Evolutionary conservation across 2,329 filamentous ascomycete species (phyloP).

Genomic region (Xylariaceae sp.): DNA sequence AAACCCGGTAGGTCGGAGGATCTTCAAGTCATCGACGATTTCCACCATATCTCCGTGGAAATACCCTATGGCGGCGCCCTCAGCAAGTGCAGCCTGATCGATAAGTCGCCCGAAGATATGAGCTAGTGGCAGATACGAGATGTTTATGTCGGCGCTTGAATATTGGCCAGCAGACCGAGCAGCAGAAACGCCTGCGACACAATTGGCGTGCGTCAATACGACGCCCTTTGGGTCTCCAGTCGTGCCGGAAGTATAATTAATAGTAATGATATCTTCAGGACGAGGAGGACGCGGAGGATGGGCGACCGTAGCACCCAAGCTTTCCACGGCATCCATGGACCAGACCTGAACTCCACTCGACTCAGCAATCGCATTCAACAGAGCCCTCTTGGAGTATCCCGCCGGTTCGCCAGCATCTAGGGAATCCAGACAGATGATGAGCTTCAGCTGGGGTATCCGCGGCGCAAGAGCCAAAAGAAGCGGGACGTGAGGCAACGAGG

Average conservation of each 20-base stretch:
- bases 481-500: slow-evolving; percentile 76
- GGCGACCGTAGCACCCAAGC: slow-evolving; percentile 67
- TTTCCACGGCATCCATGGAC: slow-evolving; percentile 76
- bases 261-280: slow-evolving; percentile 75
- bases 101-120: slow-evolving; percentile 88
- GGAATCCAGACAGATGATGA: slow-evolving; percentile 83
- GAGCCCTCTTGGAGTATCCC: slow-evolving; percentile 71
- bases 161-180: slow-evolving; percentile 54
- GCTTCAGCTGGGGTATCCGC: slow-evolving; percentile 73
- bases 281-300: slow-evolving; percentile 66
- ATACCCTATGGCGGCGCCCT: slow-evolving; percentile 75
- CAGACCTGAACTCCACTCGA: slow-evolving; percentile 74
- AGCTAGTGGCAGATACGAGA: slow-evolving; percentile 88
- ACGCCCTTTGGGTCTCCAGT: slow-evolving; percentile 82
- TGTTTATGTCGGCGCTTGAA: slow-evolving; percentile 54
- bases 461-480: slow-evolving; percentile 73
- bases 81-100: slow-evolving; percentile 70
- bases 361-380: slow-evolving; percentile 71
- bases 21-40: slow-evolving; percentile 86
- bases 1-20: slow-evolving; percentile 76
- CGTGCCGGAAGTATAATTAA: slow-evolving; percentile 87
- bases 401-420: slow-evolving; percentile 73
- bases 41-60: slow-evolving; percentile 89
- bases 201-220: slow-evolving; percentile 74
- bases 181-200: slow-evolving; percentile 66